Percentiles rank a stretch among this genome's conserved stretches.
Conservation (phyloP, 2,329 filamentous ascomycete species). For the Purpureocillium takamizusanense region DNA sequence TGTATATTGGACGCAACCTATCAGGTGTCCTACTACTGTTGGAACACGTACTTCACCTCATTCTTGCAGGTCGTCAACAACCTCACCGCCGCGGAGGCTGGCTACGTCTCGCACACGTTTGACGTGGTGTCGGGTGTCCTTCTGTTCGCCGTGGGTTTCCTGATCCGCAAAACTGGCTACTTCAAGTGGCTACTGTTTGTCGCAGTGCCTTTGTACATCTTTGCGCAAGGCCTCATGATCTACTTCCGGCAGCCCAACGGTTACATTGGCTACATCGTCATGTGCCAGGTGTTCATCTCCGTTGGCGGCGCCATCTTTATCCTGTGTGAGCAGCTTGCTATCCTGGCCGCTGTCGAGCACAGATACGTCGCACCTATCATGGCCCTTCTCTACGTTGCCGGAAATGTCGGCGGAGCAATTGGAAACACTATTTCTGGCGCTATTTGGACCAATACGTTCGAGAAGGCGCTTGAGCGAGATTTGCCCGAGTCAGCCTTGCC, state of each 20-base stretch:
- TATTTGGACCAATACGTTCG: conserved; percentile 34
- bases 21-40: conserved; percentile 41
- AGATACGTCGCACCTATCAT: conserved; percentile 42
- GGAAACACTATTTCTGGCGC: conserved; percentile 32
- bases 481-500: conserved; percentile 26
- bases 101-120: conserved; percentile 40
- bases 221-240: conserved; percentile 34
- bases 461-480: conserved; percentile 20
- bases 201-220: conserved; percentile 43
- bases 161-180: conserved; percentile 33
- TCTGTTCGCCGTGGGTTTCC: conserved; percentile 36
- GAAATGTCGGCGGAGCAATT: conserved; percentile 33
- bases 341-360: conserved; percentile 46
- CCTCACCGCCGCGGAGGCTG: conserved; percentile 30
- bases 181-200: conserved; percentile 38
- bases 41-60: conserved; percentile 46
- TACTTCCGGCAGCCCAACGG: conserved; percentile 26
- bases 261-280: conserved; percentile 37
- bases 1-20: conserved; percentile 35
- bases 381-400: conserved; percentile 34
- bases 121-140: conserved; percentile 41
- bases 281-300: conserved; percentile 45
- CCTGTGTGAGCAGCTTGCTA: conserved; percentile 45
- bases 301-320: conserved; percentile 45
- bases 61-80: conserved; percentile 44